These are phyloP conservation scores for Magnusiomyces tetraspermus DNA, from an alignment of 1,139 yeast species.

Conservation along the genomic window DNA sequence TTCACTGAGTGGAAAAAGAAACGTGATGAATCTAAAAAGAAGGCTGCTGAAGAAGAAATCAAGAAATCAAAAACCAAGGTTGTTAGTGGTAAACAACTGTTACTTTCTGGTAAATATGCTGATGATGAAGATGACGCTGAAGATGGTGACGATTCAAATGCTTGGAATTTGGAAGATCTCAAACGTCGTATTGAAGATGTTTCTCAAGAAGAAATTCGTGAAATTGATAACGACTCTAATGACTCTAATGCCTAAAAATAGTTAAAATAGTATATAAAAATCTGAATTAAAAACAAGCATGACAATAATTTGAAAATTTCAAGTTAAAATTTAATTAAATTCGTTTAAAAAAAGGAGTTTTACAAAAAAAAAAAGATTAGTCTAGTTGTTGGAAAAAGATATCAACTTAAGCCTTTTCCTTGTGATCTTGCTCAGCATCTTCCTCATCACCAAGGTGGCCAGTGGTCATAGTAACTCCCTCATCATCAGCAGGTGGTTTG, in stretches of 20 bases:
- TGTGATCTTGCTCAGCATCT: neutral
- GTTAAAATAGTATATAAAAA: conserved; percentile 1
- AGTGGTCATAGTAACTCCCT: conserved; percentile 3
- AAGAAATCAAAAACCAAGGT: conserved; percentile 37
- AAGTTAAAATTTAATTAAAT: too few species aligned
- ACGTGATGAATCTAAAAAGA: conserved; percentile 52
- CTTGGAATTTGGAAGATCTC: conserved; percentile 34
- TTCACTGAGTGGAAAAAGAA: conserved; percentile 77
- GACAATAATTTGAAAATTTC: too few species aligned
- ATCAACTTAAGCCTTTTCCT: neutral
- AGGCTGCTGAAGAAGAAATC: conserved; percentile 39
- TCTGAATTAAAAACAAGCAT: too few species aligned
- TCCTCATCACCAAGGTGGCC: conserved; percentile 2
- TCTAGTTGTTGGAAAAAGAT: neutral
- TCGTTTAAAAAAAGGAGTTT: conserved; percentile 1
- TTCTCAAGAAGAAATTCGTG: conserved; percentile 10
- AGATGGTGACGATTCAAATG: conserved; percentile 49
- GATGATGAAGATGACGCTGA: conserved; percentile 47
- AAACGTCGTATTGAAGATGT: conserved; percentile 27
- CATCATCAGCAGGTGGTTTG: conserved; percentile 13
- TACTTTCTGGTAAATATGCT: conserved; percentile 54
- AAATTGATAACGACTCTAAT: neutral
- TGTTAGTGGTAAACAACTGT: conserved; percentile 72
- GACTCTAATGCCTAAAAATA: conserved; percentile 3
- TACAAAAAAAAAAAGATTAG: neutral